Percentiles rank a stretch among this genome's conserved stretches.
Conservation (phyloP, 306 rosid genomes). For the Geum urbanum region DNA sequence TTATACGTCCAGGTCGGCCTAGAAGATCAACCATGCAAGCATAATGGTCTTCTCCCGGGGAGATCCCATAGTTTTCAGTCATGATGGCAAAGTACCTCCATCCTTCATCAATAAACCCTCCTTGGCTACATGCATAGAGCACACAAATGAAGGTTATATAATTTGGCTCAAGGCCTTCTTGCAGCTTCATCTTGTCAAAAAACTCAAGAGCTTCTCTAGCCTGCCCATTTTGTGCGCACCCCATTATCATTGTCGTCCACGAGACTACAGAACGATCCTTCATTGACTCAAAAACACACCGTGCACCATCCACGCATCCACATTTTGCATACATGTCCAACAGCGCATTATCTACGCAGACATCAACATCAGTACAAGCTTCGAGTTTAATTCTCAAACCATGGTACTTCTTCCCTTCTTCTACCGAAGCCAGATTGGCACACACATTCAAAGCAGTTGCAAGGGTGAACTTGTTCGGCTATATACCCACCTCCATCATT, state of each 20-base stretch:
- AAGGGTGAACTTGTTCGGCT: conserved; percentile 64
- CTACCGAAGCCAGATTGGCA: conserved; percentile 54
- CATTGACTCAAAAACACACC: conserved; percentile 44
- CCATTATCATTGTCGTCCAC: conserved; percentile 82
- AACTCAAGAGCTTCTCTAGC: conserved; percentile 57
- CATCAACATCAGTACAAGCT: conserved; percentile 43
- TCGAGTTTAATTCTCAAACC: conserved; percentile 65
- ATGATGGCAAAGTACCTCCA: conserved; percentile 59
- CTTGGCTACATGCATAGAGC: conserved; percentile 82
- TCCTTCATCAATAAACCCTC: conserved; percentile 52
- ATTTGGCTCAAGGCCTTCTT: conserved; percentile 44
- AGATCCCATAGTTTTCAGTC: conserved; percentile 47
- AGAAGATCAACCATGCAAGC: conserved; percentile 69
- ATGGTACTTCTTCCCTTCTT: conserved; percentile 70
- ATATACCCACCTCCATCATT: conserved; percentile 45
- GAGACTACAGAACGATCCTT: conserved; percentile 53
- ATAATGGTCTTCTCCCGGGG: conserved; percentile 69
- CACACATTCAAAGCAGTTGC: conserved; percentile 69
- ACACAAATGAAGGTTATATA: conserved; percentile 64
- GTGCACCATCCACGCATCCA: conserved; percentile 56
- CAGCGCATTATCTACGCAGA: conserved; percentile 71
- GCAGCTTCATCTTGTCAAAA: conserved; percentile 58
- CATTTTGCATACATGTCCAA: conserved; percentile 86
- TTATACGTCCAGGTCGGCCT: conserved; percentile 57
- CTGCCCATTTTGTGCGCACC: conserved; percentile 61